These are phyloP conservation scores for Mimosa bimucronata DNA, from an alignment of 306 rosid species.

Conservation along the genomic window DNA sequence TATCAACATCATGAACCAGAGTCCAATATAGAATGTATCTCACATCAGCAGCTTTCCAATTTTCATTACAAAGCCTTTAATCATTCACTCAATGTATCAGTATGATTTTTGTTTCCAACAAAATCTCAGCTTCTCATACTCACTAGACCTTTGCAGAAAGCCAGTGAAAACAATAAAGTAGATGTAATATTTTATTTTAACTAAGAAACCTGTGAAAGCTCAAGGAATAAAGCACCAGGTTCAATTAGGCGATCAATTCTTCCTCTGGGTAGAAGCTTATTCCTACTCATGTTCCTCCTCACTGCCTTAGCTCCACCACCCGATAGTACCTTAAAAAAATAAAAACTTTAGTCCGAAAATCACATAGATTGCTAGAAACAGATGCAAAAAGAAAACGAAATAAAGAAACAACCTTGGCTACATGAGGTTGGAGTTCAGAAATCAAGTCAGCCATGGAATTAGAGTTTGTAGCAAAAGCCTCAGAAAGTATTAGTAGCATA, in stretches of 20 bases:
- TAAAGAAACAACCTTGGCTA: constrained; percentile 47
- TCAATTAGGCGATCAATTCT: constrained; percentile 86
- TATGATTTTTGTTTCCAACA: neutral
- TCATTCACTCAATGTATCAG: neutral
- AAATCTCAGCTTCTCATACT: neutral
- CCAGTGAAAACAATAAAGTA: neutral
- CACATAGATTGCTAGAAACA: neutral
- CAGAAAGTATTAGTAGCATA: too few relatives aligned
- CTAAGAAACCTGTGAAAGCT: constrained; percentile 83
- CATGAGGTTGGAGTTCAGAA: constrained; percentile 71
- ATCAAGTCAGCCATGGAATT: constrained; percentile 67
- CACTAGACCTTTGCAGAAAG: constrained; percentile 13
- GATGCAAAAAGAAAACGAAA: neutral
- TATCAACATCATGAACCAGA: neutral
- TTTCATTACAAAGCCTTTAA: constrained; percentile 29
- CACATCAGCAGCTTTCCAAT: neutral
- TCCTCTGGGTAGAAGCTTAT: constrained; percentile 80
- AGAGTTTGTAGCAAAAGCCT: constrained; percentile 54
- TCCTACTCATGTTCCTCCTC: constrained; percentile 76
- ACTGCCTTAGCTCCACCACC: constrained; percentile 90
- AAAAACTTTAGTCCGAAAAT: neutral
- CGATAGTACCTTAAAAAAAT: constrained; percentile 51
- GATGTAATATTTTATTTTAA: neutral
- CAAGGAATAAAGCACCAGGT: constrained; percentile 94
- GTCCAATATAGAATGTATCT: constrained; percentile 29